These are phyloP conservation scores for Pseudozyma pruni DNA, from an alignment of 1,284 basidiomycete species.

Conservation along the genomic window DNA sequence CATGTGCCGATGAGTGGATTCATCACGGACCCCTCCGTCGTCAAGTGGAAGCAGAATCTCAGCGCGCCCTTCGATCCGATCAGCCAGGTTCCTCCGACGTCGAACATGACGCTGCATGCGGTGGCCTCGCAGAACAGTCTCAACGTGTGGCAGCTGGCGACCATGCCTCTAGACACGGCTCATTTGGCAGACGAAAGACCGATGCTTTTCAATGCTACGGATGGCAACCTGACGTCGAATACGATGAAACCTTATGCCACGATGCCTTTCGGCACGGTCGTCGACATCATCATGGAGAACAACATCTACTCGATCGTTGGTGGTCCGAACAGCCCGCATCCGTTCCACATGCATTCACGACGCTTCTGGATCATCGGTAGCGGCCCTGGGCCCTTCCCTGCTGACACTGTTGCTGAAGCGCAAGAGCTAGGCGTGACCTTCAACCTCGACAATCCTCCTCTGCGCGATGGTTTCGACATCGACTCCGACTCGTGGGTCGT, in stretches of 20 bases:
- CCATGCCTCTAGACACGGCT: conserved; percentile 43
- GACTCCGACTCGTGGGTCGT: conserved; percentile 49
- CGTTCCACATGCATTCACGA: conserved; percentile 52
- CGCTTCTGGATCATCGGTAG: conserved; percentile 52
- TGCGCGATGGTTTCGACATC: conserved; percentile 52
- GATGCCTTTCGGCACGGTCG: conserved; percentile 40
- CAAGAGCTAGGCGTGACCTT: conserved; percentile 23
- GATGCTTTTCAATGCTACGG: conserved; percentile 46
- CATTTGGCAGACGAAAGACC: conserved; percentile 41
- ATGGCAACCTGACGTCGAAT: conserved; percentile 25
- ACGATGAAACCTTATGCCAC: conserved; percentile 40
- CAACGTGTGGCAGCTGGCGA: conserved; percentile 53
- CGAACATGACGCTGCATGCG: conserved; percentile 51
- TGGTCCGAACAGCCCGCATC: conserved; percentile 51
- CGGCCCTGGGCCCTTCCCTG: conserved; percentile 36
- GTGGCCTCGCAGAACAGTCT: conserved; percentile 50
- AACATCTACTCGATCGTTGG: conserved; percentile 51
- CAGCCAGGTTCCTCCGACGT: conserved; percentile 18
- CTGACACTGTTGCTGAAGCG: conserved; percentile 40
- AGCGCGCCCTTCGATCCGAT: conserved; percentile 34
- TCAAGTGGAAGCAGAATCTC: conserved; percentile 44
- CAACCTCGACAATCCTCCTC: conserved; percentile 43
- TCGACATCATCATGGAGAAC: conserved; percentile 53
- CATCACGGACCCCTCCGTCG: conserved; percentile 15
- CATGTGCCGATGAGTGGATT: conserved; percentile 43